These are phyloP conservation scores for Leccinum aurantiacum DNA, from an alignment of 768 basidiomycete species.

Conservation along the genomic window DNA sequence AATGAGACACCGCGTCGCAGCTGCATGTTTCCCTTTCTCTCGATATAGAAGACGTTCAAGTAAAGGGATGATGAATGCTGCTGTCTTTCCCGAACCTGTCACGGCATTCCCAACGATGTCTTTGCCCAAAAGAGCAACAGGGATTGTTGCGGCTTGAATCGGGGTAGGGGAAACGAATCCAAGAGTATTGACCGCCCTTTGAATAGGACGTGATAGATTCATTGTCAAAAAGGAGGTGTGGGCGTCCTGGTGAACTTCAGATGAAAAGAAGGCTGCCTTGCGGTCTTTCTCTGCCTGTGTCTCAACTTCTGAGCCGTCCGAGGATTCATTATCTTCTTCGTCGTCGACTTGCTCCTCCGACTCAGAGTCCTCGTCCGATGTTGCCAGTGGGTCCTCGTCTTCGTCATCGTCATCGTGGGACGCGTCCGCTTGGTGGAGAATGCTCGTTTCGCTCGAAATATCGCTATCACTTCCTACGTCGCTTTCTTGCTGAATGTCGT, in stretches of 20 bases:
- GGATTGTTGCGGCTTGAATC: constrained; percentile 92
- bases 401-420: constrained; percentile 26
- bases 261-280: constrained; percentile 88
- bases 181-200: constrained; percentile 85
- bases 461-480: constrained; percentile 27
- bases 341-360: constrained; percentile 28
- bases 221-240: constrained; percentile 85
- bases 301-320: constrained; percentile 61
- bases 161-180: constrained; percentile 87
- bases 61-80: constrained; percentile 94
- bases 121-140: constrained; percentile 90
- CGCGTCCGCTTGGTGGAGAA: constrained; percentile 28
- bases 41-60: constrained; percentile 90
- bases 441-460: constrained; percentile 3
- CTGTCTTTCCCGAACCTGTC: constrained; percentile 98
- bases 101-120: constrained; percentile 96
- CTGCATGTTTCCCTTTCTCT: constrained; percentile 83
- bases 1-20: constrained; percentile 86
- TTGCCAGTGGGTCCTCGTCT: constrained; percentile 35
- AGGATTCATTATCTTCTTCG: constrained; percentile 46
- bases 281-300: constrained; percentile 61
- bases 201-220: constrained; percentile 93
- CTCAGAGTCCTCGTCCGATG: constrained; percentile 32
- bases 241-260: constrained; percentile 47
- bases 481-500: constrained; percentile 39